These are phyloP conservation scores for Eucalyptus dawsonii DNA, from an alignment of 345 rosid genomes.

Conservation along the genomic window DNA sequence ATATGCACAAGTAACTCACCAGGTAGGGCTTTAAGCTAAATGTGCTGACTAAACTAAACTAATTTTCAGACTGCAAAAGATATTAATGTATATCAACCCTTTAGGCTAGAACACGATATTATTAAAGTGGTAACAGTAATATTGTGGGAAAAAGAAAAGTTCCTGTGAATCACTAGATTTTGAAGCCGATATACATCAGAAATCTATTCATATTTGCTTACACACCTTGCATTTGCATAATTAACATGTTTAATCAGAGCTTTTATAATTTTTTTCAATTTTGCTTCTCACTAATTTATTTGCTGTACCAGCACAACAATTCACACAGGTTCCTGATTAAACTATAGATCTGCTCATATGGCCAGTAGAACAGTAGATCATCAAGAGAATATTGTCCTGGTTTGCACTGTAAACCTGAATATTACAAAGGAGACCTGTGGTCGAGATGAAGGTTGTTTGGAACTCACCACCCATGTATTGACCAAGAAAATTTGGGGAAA, in stretches of 20 bases:
- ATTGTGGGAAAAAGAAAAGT: background rate
- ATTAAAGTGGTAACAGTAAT: background rate
- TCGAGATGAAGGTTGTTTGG: background rate
- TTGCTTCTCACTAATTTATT: background rate
- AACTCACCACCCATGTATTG: background rate
- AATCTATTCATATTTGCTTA: background rate
- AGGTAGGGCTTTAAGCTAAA: background rate
- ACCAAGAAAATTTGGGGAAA: background rate
- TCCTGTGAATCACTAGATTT: background rate
- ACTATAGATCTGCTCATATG: background rate
- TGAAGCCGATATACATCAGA: background rate
- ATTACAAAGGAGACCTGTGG: background rate
- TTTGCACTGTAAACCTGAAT: background rate
- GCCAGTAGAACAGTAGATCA: background rate
- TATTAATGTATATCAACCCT: background rate
- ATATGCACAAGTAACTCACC: background rate
- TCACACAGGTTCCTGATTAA: background rate
- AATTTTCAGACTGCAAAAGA: background rate
- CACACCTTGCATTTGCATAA: background rate
- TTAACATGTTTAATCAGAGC: background rate
- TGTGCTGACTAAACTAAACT: background rate
- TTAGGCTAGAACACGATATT: background rate
- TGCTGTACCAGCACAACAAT: background rate
- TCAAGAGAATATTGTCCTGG: background rate
- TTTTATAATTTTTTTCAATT: background rate